These are phyloP conservation scores for Diplocarpon mali DNA, from an alignment of 2,329 filamentous ascomycete species.

Conservation along the genomic window DNA sequence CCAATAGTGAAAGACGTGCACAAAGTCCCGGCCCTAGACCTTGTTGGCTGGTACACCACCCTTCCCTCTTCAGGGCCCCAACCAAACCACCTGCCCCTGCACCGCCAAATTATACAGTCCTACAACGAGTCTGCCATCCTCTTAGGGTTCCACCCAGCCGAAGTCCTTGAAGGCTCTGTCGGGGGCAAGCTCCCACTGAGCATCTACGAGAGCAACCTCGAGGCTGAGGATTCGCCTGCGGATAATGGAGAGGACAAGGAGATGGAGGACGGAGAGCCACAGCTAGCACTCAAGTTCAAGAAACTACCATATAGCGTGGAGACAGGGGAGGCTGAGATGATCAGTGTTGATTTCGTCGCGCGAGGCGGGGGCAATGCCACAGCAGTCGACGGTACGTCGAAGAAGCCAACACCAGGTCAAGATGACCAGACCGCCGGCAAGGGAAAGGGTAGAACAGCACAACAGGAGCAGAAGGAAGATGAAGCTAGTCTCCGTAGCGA, in stretches of 20 bases:
- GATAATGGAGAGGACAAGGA: constrained; percentile 54
- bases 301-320: constrained; percentile 82
- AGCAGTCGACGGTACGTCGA: constrained; percentile 33
- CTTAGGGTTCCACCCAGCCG: constrained; percentile 71
- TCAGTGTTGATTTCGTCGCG: constrained; percentile 87
- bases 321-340: constrained; percentile 95
- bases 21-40: constrained; percentile 68
- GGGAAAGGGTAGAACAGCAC: constrained; percentile 23
- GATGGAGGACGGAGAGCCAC: constrained; percentile 53
- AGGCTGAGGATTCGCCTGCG: constrained; percentile 47
- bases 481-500: constrained; percentile 26
- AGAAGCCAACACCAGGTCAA: constrained; percentile 24
- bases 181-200: constrained; percentile 80
- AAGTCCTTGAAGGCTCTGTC: constrained; percentile 41
- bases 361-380: constrained; percentile 73
- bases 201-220: constrained; percentile 77
- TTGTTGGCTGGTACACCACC: constrained; percentile 89
- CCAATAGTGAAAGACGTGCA: constrained; percentile 73
- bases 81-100: constrained; percentile 56
- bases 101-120: constrained; percentile 61
- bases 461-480: constrained; percentile 1
- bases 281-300: constrained; percentile 60
- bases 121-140: constrained; percentile 80
- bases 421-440: constrained; percentile 25
- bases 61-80: constrained; percentile 62